Evolutionary conservation across 306 rosid genomes (phyloP).

Genomic region (Begonia fuchsioides): DNA sequence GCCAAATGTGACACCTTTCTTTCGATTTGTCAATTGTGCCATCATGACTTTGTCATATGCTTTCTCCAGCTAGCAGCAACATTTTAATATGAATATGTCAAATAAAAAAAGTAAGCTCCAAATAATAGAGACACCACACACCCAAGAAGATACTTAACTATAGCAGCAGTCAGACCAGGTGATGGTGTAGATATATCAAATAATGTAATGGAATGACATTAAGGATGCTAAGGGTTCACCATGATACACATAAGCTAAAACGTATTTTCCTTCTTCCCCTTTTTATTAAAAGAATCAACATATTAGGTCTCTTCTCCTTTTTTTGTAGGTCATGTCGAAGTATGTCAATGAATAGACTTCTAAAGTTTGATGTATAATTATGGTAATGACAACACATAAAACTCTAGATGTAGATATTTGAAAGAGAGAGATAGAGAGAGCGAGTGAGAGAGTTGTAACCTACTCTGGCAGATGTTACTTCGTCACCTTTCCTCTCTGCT

Average conservation of each 20-base stretch:
- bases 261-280: too few relatives aligned
- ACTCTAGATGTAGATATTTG: too few relatives aligned
- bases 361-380: neutral
- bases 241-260: too few relatives aligned
- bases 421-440: neutral
- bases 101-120: neutral
- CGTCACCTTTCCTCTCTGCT: slow-evolving; percentile 68
- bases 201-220: too few relatives aligned
- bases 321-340: too few relatives aligned
- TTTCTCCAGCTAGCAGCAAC: slow-evolving; percentile 53
- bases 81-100: neutral
- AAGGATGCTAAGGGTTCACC: too few relatives aligned
- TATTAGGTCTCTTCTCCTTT: too few relatives aligned
- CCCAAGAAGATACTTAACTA: too few relatives aligned
- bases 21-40: slow-evolving; percentile 81
- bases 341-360: neutral
- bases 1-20: slow-evolving; percentile 86
- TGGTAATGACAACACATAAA: slow-evolving; percentile 1
- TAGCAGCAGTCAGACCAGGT: too few relatives aligned
- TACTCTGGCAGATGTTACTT: slow-evolving; percentile 67
- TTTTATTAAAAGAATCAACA: neutral
- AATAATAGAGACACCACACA: too few relatives aligned
- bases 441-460: slow-evolving; percentile 8
- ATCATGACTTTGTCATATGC: slow-evolving; percentile 95
- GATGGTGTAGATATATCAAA: too few relatives aligned